A percentile compares a stretch with the other conserved stretches of the same genome.
phyloP scores from a whole-genome alignment of 2,329 filamentous ascomycete genomes.

The Pseudogymnoascus sp. region DNA sequence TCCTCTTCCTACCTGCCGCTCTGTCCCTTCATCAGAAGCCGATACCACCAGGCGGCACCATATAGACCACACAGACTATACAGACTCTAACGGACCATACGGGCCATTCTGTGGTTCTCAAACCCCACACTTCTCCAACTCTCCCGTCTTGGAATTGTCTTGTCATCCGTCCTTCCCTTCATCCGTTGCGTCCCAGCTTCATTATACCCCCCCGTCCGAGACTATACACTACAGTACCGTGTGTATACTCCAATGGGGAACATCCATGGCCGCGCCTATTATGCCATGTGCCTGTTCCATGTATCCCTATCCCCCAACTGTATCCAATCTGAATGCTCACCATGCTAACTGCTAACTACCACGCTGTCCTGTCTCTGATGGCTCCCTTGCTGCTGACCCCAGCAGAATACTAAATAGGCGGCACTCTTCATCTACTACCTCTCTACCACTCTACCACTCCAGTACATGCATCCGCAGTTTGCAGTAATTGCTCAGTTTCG shows the following conservation, averaged over 20 bases:
- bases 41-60: too few relatives aligned
- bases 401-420: neutral
- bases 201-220: neutral
- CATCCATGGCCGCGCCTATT: neutral
- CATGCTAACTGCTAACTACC: too few relatives aligned
- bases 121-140: neutral
- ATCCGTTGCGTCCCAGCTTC: neutral
- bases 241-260: neutral
- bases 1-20: too few relatives aligned
- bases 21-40: too few relatives aligned
- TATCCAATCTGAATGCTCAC: neutral
- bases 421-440: neutral
- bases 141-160: neutral
- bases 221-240: neutral
- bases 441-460: neutral
- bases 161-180: neutral
- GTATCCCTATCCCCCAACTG: neutral
- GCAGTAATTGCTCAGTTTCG: neutral
- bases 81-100: neutral
- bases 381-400: neutral
- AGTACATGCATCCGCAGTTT: too few relatives aligned
- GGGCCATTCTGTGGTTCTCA: neutral
- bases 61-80: neutral
- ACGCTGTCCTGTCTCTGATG: neutral
- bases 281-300: neutral